These are phyloP conservation scores for Eutypa lata DNA, from an alignment of 2,329 filamentous ascomycete genomes.

Conservation along the genomic window DNA sequence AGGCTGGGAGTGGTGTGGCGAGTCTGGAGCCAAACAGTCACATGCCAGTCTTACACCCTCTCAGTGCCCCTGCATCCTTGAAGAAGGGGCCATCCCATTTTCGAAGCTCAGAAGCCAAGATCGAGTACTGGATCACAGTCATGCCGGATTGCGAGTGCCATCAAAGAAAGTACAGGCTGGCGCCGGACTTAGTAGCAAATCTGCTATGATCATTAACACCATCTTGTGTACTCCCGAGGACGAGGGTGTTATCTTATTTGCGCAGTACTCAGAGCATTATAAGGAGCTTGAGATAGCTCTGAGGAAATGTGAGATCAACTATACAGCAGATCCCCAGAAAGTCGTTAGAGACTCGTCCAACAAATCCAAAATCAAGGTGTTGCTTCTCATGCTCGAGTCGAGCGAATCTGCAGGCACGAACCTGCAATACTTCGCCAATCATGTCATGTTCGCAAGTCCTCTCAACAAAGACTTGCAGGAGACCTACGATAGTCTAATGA, in stretches of 20 bases:
- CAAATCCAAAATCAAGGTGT: no score
- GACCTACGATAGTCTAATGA: slow-evolving; percentile 32
- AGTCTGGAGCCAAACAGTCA: background rate
- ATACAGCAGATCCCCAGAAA: slow-evolving; percentile 8
- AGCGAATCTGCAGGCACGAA: slow-evolving; percentile 39
- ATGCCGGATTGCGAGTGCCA: background rate
- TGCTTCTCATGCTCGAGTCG: slow-evolving; percentile 36
- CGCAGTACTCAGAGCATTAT: slow-evolving; percentile 29
- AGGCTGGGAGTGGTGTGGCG: slow-evolving; percentile 12
- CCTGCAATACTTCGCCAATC: slow-evolving; percentile 35
- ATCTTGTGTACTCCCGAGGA: slow-evolving; percentile 10
- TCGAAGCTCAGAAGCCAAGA: background rate
- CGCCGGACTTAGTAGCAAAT: slow-evolving; percentile 18
- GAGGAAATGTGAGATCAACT: slow-evolving; percentile 7
- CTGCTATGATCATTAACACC: slow-evolving; percentile 12
- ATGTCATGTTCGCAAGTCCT: slow-evolving; percentile 38
- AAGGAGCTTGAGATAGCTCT: slow-evolving; percentile 21
- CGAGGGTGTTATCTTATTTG: slow-evolving; percentile 35
- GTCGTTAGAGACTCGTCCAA: no score
- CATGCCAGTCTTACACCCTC: background rate
- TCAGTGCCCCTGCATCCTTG: slow-evolving; percentile 9
- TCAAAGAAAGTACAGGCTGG: no score
- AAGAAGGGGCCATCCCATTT: slow-evolving; percentile 4
- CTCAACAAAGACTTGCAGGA: slow-evolving; percentile 28
- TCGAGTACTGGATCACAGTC: no score